Conservation (phyloP, 345 rosid genomes). For the Hibiscus mutabilis region DNA sequence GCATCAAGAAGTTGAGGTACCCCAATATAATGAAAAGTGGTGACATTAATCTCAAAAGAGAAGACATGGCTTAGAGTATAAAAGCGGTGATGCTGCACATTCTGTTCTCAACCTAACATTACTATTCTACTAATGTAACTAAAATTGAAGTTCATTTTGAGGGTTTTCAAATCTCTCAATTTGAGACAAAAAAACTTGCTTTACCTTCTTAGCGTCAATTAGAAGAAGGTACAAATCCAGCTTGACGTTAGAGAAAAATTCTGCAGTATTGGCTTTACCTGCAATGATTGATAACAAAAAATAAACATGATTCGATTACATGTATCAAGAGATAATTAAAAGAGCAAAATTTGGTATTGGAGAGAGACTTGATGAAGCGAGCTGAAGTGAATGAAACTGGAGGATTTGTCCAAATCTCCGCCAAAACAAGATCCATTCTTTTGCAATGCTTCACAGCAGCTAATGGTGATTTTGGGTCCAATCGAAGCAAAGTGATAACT, state of each 20-base stretch:
- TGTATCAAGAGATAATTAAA: neutral
- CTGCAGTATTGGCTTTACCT: conserved; percentile 65
- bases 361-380: conserved; percentile 59
- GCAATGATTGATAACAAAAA: conserved; percentile 1
- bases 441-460: conserved; percentile 34
- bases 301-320: neutral
- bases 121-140: neutral
- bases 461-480: too few species aligned
- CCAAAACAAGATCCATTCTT: conserved; percentile 54
- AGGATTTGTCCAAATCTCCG: conserved; percentile 64
- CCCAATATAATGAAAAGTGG: neutral
- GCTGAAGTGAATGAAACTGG: conserved; percentile 79
- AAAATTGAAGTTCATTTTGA: neutral
- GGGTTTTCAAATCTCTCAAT: neutral
- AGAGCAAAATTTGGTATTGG: neutral
- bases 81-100: too few species aligned
- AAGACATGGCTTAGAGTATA: too few species aligned
- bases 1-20: neutral
- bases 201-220: conserved; percentile 68
- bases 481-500: too few species aligned
- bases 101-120: too few species aligned
- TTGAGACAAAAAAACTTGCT: neutral
- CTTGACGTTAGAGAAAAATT: conserved; percentile 55
- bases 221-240: conserved; percentile 73
- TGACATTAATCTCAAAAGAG: too few species aligned